A percentile compares a stretch with the other conserved stretches of the same genome.
These are phyloP conservation scores for Leptographium wingfieldii DNA, from an alignment of 2,329 filamentous ascomycete genomes.

Conservation along the genomic window DNA sequence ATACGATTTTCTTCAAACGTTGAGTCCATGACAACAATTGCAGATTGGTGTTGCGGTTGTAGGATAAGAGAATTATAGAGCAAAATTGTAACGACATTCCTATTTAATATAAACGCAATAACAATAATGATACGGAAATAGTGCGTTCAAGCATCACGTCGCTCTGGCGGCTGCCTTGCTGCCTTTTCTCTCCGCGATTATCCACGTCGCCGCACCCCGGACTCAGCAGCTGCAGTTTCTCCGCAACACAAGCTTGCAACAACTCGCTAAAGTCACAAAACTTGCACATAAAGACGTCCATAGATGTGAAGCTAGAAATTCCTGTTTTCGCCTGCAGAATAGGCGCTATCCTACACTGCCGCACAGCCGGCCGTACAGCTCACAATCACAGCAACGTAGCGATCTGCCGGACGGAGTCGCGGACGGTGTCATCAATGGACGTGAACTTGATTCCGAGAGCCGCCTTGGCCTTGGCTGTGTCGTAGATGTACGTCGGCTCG, in stretches of 20 bases:
- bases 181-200: no score
- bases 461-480: constrained; percentile 11
- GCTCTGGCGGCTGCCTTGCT: no score
- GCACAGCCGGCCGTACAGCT: no score
- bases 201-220: no score
- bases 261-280: no score
- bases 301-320: no score
- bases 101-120: background rate
- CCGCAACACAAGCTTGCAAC: no score
- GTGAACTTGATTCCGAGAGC: constrained; percentile 11
- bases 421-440: constrained; percentile 7
- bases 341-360: no score
- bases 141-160: no score
- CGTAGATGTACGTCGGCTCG: constrained; percentile 8
- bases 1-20: background rate
- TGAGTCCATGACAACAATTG: background rate
- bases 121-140: no score
- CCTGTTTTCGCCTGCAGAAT: no score
- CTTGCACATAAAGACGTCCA: background rate
- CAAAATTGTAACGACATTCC: background rate
- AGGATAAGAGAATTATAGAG: background rate
- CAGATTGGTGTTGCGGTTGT: background rate
- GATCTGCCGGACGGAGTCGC: constrained; percentile 9
- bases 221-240: no score
- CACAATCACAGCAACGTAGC: background rate